A percentile compares a stretch with the other conserved stretches of the same genome.
These are phyloP conservation scores for Pythium guiyangense DNA, from an alignment of 352 stramenopile species.

Conservation along the genomic window DNA sequence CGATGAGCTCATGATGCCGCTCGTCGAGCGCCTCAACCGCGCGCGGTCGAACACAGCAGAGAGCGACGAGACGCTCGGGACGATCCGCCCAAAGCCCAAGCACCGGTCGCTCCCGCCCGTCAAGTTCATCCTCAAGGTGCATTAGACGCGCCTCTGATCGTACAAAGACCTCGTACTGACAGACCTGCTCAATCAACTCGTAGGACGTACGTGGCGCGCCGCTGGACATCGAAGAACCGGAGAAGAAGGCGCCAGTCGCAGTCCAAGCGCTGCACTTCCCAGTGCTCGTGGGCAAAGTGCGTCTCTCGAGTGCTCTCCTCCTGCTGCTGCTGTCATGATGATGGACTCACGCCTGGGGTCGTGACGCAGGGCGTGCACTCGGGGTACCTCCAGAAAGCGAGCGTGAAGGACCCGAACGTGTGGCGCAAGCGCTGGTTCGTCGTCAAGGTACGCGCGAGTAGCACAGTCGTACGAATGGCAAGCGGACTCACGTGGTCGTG, in stretches of 20 bases:
- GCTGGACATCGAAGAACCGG: constrained; percentile 54
- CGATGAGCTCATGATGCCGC: constrained; percentile 69
- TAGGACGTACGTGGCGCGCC: constrained; percentile 70
- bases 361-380: constrained; percentile 54
- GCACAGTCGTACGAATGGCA: not conserved
- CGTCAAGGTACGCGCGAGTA: constrained; percentile 40
- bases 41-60: constrained; percentile 35
- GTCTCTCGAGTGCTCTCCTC: not conserved
- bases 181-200: not conserved
- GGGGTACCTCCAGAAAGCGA: constrained; percentile 80
- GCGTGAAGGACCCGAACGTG: constrained; percentile 67
- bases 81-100: constrained; percentile 45
- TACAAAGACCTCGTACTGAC: not conserved
- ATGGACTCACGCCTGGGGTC: not conserved
- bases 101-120: constrained; percentile 57
- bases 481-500: not conserved
- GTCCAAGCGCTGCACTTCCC: constrained; percentile 57
- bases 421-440: constrained; percentile 87
- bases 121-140: constrained; percentile 83
- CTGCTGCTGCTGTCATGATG: not conserved
- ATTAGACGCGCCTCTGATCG: not conserved
- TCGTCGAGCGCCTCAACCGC: constrained; percentile 66
- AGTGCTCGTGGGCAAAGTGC: constrained; percentile 66
- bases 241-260: constrained; percentile 24
- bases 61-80: constrained; percentile 41